Base-by-base conservation (phyloP, 73 alveolate species). In the Halteria grandinella region DNA sequence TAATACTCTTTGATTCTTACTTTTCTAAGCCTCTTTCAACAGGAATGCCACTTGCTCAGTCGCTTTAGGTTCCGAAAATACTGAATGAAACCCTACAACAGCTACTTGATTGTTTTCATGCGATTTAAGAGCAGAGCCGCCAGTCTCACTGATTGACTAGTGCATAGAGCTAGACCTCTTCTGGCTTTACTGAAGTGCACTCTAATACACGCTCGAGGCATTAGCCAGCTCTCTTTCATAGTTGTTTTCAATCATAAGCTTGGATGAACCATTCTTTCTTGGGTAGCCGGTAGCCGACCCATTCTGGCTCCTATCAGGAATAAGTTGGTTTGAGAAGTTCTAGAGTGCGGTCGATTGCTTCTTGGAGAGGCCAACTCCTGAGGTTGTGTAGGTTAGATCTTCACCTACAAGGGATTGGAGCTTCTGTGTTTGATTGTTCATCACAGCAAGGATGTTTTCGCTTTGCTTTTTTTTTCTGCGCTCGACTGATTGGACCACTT, bases 1-100 rank as follows among this genome's bases (percentile, higher is more conserved):
- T 32, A 32, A 44, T 6, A 39, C 18, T 39, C 25, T 18, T n/a
- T 4, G n/a, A 18, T 0, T 0, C 53, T 71, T 82, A 82, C 91
- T 73, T 41, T 51, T 83, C 34, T 71, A 44, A n/a, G 84, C 84
- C 33, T 55, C 64, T 20, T 45, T 58, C 49, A 83, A 39, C 10
- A 80, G 54, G 14, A 37, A 55, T 1, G 75, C 81, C 8, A 80
- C 85, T 15, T 80, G 55, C 32, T 80, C 85, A 24, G 90, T 69
- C 15, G 90, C 79, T 48, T 69, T 66, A 18, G 45, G 57, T 21
- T 48, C 71, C 1, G 27, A n/a, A n/a, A n/a, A n/a, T n/a, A n/a
- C n/a, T n/a, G n/a, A n/a, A n/a, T n/a, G n/a, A n/a, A n/a, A n/a
- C n/a, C n/a, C n/a, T n/a, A n/a, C n/a, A n/a, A 8, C 47, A 7